These are phyloP conservation scores for Coemansia sp. DNA, from an alignment of 192 early-diverging fungal genomes.

Conservation along the genomic window DNA sequence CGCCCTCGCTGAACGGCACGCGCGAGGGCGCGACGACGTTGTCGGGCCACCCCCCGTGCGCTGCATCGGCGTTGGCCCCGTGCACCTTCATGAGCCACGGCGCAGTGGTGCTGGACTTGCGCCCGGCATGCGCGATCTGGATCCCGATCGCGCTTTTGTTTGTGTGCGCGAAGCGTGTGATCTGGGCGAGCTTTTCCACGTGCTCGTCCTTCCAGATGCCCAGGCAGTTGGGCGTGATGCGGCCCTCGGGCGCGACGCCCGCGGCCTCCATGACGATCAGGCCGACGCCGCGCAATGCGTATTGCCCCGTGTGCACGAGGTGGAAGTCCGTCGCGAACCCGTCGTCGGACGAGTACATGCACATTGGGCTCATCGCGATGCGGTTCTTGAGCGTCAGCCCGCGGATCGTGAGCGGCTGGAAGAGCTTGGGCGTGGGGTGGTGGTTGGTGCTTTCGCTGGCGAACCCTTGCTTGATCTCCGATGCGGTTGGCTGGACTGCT, in stretches of 20 bases:
- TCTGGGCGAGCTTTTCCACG: conserved; percentile 49
- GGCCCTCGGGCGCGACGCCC: conserved; percentile 70
- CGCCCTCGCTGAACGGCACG: conserved; percentile 42
- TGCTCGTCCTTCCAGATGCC: conserved; percentile 88
- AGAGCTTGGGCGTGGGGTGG: conserved; percentile 53
- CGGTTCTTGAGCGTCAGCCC: conserved; percentile 73
- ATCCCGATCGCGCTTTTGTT: conserved; percentile 63
- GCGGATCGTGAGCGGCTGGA: conserved; percentile 67
- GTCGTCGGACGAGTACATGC: conserved; percentile 69
- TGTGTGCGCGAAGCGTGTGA: conserved; percentile 58
- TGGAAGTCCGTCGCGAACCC: conserved; percentile 69
- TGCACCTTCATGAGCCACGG: conserved; percentile 14
- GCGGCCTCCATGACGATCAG: conserved; percentile 79
- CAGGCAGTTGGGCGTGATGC: conserved; percentile 72
- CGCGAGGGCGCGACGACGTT: conserved; percentile 66
- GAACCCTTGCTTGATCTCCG: conserved; percentile 37
- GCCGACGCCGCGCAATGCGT: conserved; percentile 74
- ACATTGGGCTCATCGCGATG: conserved; percentile 79
- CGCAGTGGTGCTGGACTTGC: conserved; percentile 60
- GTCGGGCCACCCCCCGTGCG: conserved; percentile 68
- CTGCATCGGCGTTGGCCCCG: conserved; percentile 15
- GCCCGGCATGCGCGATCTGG: conserved; percentile 82
- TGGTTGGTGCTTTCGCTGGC: conserved; percentile 2
- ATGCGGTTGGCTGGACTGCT: conserved; percentile 31
- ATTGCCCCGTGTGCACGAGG: conserved; percentile 62